Conservation (phyloP, 306 rosid genomes). For the Ziziphus jujuba region DNA sequence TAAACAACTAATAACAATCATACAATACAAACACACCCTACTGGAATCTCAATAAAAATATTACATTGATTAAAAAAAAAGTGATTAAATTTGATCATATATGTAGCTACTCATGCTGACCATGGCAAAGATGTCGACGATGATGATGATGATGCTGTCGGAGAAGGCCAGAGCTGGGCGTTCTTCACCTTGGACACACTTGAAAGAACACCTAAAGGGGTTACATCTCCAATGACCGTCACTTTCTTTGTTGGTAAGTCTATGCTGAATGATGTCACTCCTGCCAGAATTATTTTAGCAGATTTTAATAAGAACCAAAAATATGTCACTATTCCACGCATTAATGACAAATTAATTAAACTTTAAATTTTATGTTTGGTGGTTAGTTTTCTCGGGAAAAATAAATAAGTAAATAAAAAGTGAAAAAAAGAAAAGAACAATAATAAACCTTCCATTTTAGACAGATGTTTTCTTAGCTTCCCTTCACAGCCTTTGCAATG, state of each 20-base stretch:
- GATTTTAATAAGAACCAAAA: not conserved
- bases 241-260: slow-evolving; percentile 78
- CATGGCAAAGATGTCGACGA: slow-evolving; percentile 37
- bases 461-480: slow-evolving; percentile 75
- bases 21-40: slow-evolving; percentile 16
- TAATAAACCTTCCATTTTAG: slow-evolving; percentile 81
- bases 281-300: slow-evolving; percentile 34
- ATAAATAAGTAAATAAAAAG: not conserved
- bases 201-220: slow-evolving; percentile 59
- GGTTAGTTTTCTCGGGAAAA: too few species aligned
- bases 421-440: not conserved
- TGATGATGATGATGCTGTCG: slow-evolving; percentile 34
- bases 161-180: slow-evolving; percentile 77
- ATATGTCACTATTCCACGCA: not conserved
- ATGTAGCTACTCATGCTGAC: slow-evolving; percentile 30
- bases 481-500: slow-evolving; percentile 93
- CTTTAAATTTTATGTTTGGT: too few species aligned
- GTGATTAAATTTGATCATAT: not conserved
- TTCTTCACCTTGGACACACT: slow-evolving; percentile 85
- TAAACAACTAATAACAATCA: not conserved
- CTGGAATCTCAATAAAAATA: not conserved
- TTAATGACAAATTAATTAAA: too few species aligned
- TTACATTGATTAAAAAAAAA: not conserved
- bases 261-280: slow-evolving; percentile 83
- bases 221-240: slow-evolving; percentile 72